Evolutionary conservation across 768 basidiomycete genomes (phyloP), one percentile per base, ranked within the genome.

Genomic region (Leccinum disarticulatum): DNA sequence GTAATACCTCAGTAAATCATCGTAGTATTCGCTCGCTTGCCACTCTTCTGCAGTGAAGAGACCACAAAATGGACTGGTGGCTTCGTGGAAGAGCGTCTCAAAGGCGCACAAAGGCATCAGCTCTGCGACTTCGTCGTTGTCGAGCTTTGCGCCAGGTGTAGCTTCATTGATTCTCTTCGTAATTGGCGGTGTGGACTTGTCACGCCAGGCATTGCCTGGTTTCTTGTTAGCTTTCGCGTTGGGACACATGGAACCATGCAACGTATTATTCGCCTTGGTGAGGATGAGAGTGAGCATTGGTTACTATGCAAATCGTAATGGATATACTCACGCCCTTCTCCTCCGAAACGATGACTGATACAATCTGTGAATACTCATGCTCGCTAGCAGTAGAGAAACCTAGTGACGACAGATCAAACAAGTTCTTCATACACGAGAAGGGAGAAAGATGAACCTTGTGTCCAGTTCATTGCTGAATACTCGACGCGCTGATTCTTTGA

Each of bases 21-120:
- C 80, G 50, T 77, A 78, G 68, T 92, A 91, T 64, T 90, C 90
- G 64, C 85, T 87, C 1, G 78, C 79, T 30, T 73, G 74, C 69
- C 88, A 93, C 54, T 93, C 92, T 4, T 79, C 75, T 14, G 65
- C 54, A 0, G 77, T 77, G 72, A 95, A 95, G 15, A 95, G 68
- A 6, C 70, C 71, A 70, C 94, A 96, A 73, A 90, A 93, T 1
- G 81, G 83, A 61, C 88, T 89, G 55, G 74, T 63, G 27, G 62
- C 65, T 54, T 78, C 78, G 52, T 71, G 77, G 19, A 77, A 82
- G 56, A 83, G 78, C 22, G 83, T 88, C 65, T 93, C 89, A 66
- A 95, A 93, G 0, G 91, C 80, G 68, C 94, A 95, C 48, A 95
- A 76, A 3, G 85, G 81, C 71, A 92, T 84, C 35, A 95, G 77